Base-by-base conservation (phyloP, 495 filamentous ascomycete genomes). In the Talaromyces adpressus region DNA sequence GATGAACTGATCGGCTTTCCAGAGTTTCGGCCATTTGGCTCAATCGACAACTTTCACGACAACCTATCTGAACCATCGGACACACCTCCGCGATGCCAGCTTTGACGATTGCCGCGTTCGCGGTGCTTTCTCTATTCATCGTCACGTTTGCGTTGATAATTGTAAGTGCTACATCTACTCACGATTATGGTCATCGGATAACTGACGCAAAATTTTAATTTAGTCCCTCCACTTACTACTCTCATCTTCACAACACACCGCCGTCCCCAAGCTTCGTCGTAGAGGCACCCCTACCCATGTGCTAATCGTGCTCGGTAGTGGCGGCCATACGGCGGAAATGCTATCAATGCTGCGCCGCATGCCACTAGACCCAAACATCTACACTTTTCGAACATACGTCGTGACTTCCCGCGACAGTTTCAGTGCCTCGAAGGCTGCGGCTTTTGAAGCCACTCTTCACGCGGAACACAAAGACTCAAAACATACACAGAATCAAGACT, bases 261-360 rank as follows among this genome's bases (percentile, higher is more conserved):
- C 56, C 32, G 66, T 77, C 9, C 67, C 72, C 23, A 72, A 72
- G 71, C 68, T 68, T 62, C 77, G 75, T 56, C 61, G 64, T 14
- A 69, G 56, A 36, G 51, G 69, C 57, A 59, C 68, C 12, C 79
- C 83, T 23, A 82, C 84, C 34, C 92, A 92, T 72, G 78, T 94
- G 56, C 78, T 96, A 25, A 81, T 95, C 62, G 85, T 97, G 59
- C 87, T 97, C 59, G 94, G 94, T 45, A 93, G 89, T 29, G 94
- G 94, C 62, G 94, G 94, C 4, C 94, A 98, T 77, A 97, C 93
- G 1, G 85, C 91, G 12, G 94, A 98, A 78, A 95, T 98, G 90
- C 77, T 97, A 52, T 84, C 87, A 64, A 87, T 95, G 74, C 80
- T 98, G 25, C 72, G 81, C 25, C 77, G 81, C 29, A 74, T 77